Percentiles rank a stretch among this genome's conserved stretches.
Evolutionary conservation across 2,329 filamentous ascomycete genomes (phyloP).

Genomic region (Fusarium camptoceras): DNA sequence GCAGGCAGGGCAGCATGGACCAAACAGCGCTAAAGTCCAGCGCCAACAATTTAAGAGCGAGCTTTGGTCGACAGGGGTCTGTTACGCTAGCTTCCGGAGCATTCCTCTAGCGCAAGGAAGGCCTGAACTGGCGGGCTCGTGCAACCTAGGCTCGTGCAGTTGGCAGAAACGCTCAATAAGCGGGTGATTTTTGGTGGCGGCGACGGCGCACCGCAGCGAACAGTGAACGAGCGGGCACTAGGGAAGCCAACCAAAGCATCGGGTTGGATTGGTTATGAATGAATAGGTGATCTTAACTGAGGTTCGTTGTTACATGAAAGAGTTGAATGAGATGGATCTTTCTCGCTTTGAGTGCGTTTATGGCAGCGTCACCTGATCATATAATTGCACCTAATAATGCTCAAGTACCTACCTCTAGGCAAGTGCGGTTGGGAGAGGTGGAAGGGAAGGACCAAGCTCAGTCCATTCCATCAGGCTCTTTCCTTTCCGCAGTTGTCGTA

Average conservation of each 20-base stretch:
- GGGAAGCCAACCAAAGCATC: conserved; percentile 40
- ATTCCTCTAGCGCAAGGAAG: conserved; percentile 35
- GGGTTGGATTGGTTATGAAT: conserved; percentile 27
- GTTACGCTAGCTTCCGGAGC: conserved; percentile 26
- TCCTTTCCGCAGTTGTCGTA: neutral
- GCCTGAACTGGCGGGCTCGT: conserved; percentile 4
- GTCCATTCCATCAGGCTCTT: neutral
- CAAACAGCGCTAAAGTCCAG: conserved; percentile 24
- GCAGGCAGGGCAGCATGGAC: conserved; percentile 37
- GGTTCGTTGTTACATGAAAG: neutral
- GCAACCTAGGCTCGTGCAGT: neutral
- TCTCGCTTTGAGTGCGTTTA: neutral
- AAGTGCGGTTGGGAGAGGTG: neutral
- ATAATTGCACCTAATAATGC: neutral
- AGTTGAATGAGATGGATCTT: neutral
- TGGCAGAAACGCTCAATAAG: conserved; percentile 12
- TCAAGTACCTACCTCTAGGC: neutral
- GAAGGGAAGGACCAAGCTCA: neutral
- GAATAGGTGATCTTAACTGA: neutral
- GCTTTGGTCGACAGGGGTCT: conserved; percentile 8
- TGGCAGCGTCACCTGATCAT: conserved; percentile 1
- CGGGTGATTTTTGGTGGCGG: conserved; percentile 8
- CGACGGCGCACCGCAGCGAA: conserved; percentile 25
- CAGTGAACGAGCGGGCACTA: conserved; percentile 43
- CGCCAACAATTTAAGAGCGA: conserved; percentile 32